Conservation (phyloP, 768 basidiomycete species). For the Suillus sp. region DNA sequence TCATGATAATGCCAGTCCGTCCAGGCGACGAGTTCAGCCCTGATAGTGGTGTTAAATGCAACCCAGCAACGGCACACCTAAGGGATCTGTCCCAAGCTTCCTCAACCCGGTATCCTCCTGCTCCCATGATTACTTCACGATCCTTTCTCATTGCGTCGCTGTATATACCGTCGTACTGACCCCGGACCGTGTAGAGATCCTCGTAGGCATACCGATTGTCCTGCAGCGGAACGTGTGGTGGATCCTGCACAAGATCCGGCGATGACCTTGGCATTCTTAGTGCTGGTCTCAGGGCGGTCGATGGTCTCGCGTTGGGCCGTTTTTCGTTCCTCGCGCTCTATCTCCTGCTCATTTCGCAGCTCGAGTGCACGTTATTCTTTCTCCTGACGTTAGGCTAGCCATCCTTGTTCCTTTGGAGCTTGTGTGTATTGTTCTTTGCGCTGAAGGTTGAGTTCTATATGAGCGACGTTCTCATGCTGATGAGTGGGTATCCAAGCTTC, state of each 20-base stretch:
- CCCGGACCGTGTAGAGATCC: constrained; percentile 58
- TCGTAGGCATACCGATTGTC: constrained; percentile 79
- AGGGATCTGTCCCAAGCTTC: constrained; percentile 88
- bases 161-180: constrained; percentile 67
- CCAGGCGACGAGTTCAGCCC: constrained; percentile 24
- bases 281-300: constrained; percentile 77
- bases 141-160: constrained; percentile 80
- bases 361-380: constrained; percentile 70
- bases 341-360: constrained; percentile 66
- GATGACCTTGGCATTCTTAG: constrained; percentile 72
- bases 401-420: constrained; percentile 76
- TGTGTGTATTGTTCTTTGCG: constrained; percentile 78
- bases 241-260: constrained; percentile 72
- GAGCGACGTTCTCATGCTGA: constrained; percentile 75
- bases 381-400: constrained; percentile 70
- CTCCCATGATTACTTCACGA: constrained; percentile 76
- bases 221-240: constrained; percentile 76
- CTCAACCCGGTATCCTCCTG: constrained; percentile 78
- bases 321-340: constrained; percentile 76
- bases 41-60: constrained; percentile 60
- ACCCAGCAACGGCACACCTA: constrained; percentile 67
- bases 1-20: constrained; percentile 50
- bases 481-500: constrained; percentile 82
- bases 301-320: constrained; percentile 74
- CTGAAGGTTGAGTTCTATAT: constrained; percentile 83